Evolutionary conservation across 2,329 filamentous ascomycete genomes (phyloP), one percentile per base, ranked within the genome.

Genomic region (Fusarium luffae): DNA sequence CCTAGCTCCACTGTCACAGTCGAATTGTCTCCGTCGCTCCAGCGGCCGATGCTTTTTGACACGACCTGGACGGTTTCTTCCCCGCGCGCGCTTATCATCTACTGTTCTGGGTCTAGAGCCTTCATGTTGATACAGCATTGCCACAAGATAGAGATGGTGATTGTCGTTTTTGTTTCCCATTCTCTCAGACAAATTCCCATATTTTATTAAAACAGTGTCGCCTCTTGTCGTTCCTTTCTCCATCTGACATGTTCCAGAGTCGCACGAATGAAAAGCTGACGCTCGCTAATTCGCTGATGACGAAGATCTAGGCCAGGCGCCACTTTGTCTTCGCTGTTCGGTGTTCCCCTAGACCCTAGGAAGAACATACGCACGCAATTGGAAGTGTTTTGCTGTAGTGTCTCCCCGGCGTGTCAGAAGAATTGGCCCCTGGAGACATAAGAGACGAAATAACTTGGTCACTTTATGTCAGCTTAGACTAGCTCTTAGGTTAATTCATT

Each of bases 11-110:
- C 60, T 42, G n/a, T 8, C 18, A 28, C 28, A 46, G 30, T 47
- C 30, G 52, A 68, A 66, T 50, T 40, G 37, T 49, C 48, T 28
- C 49, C 63, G 58, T 68, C 41, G n/a, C 25, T 48, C 34, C n/a
- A 41, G 43, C 28, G 44, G 34, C 27, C 50, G 49, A 61, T 59
- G 49, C 60, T 54, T 49, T 70, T 67, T 63, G 32, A 66, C 54
- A 62, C 54, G 28, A 63, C 42, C 18, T 30, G 43, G 43, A 69
- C 67, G 52, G 62, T 63, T 61, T 57, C 50, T 62, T 61, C 63
- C 52, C 60, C 63, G 49, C 68, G 68, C 63, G 49, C 68, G 68
- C 68, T 60, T 55, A 70, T 70, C 68, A 65, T 57, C 28, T 68
- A 13, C 63, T 68, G 23, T 42, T 30, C 37, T 54, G 49, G 63